Evolutionary conservation across 176 grass and related monocot genomes (phyloP), one percentile per base, ranked within the genome.

Genomic region (Aegilops sharonensis): DNA sequence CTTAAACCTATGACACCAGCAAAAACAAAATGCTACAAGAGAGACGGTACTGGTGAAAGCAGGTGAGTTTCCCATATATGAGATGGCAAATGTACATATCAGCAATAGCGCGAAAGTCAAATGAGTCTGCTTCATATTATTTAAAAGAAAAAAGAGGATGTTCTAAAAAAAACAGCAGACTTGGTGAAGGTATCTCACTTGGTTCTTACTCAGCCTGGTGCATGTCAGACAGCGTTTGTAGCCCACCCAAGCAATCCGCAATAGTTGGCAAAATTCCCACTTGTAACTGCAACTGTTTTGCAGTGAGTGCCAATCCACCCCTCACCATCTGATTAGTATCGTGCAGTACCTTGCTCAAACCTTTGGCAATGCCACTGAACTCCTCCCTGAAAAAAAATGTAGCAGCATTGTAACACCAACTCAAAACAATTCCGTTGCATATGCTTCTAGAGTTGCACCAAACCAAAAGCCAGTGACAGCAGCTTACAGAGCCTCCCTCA

Each of bases 241-340:
- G 85, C 54, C 90, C 93, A 88, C 85, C 78, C 86, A 95, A 88
- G 86, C 93, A 98, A 70, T 95, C 64, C 9, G 82, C 84, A 64
- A 98, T 29, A 69, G 80, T 92, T 70, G 91, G 93, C 88, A 89
- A 95, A 67, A 92, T 79, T 80, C 93, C 91, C 71, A 98, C 45
- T 77, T 86, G 89, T 52, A 95, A 78, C 72, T 91, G 82, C 96
- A 94, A 91, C 62, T 95, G 93, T 69, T 89, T 87, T 18, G 68
- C 20, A 10, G 36, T 91, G 23, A 82, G 86, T 27, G 81, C 85
- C 1, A 90, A 92, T 42, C 90, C 93, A 7, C 88, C 86, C 68
- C 85, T 95, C 66, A 92, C 77, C 87, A 95, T 84, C 85, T 98
- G 93, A 47, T 75, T 89, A 75, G 76, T 75, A 91, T 94, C 86